phyloP scores from a whole-genome alignment of 31 red algal genomes.

The Asparagopsis taxiformis region DNA sequence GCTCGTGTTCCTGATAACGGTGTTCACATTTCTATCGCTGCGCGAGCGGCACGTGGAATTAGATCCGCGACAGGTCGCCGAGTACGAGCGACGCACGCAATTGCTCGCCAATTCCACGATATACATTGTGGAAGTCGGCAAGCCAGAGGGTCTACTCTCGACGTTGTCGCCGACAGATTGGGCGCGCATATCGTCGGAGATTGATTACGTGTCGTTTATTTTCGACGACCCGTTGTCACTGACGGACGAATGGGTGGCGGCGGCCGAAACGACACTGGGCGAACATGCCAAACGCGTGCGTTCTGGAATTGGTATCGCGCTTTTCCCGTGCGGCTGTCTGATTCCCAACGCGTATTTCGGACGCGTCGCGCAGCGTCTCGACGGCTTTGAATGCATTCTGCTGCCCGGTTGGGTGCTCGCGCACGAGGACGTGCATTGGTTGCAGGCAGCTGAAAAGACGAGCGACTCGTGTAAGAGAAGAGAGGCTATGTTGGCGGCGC shows the following conservation, averaged over 20 bases:
- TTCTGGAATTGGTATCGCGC: conserved; percentile 27
- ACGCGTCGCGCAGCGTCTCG: conserved; percentile 30
- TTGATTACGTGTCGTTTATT: conserved; percentile 79
- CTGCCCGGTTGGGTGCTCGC: conserved; percentile 72
- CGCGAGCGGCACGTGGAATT: conserved; percentile 54
- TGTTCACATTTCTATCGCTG: conserved; percentile 63
- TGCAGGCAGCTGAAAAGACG: conserved; percentile 42
- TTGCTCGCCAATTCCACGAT: conserved; percentile 78
- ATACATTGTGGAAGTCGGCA: conserved; percentile 76
- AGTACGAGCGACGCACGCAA: conserved; percentile 78
- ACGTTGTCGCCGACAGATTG: conserved; percentile 52
- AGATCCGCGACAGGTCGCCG: conserved; percentile 63
- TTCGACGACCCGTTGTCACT: conserved; percentile 75
- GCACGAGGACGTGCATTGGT: conserved; percentile 56
- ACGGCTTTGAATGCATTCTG: conserved; percentile 69
- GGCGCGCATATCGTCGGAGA: conserved; percentile 41
- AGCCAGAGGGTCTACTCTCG: conserved; percentile 61
- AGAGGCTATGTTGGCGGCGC: conserved; percentile 20
- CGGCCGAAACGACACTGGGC: conserved; percentile 37
- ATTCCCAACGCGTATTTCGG: conserved; percentile 64
- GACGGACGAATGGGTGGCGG: conserved; percentile 66
- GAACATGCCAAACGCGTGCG: conserved; percentile 2
- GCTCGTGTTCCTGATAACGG: conserved; percentile 66
- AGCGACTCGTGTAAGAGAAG: conserved; percentile 34
- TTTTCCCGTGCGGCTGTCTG: conserved; percentile 81